phyloP scores from a whole-genome alignment of 192 early-diverging fungal genomes.

The Gryganskiella cystojenkinii region DNA sequence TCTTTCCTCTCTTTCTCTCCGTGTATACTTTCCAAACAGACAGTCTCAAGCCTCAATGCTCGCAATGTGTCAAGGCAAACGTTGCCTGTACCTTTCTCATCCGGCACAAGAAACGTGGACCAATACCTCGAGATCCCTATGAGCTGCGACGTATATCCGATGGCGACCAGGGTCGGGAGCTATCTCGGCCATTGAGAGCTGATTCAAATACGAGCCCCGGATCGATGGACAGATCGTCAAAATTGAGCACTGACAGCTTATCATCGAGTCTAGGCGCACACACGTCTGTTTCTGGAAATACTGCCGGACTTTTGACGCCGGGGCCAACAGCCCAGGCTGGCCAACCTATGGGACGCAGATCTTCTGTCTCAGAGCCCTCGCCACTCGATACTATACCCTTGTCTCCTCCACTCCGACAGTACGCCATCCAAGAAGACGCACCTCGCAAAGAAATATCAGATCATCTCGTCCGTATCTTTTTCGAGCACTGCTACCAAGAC shows the following conservation, averaged over 20 bases:
- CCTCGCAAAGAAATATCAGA: conserved; percentile 1
- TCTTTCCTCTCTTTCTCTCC: not conserved
- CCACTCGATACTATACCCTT: not conserved
- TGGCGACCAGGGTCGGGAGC: not conserved
- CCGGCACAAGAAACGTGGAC: not conserved
- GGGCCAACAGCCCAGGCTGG: too few relatives aligned
- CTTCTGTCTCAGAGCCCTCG: not conserved
- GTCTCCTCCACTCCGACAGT: not conserved
- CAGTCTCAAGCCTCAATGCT: conserved; percentile 1
- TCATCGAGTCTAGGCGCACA: too few relatives aligned
- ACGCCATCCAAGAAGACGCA: not conserved
- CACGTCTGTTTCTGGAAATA: too few relatives aligned
- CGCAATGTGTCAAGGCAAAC: not conserved
- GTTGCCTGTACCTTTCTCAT: conserved; percentile 3
- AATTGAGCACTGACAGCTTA: too few relatives aligned
- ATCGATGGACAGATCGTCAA: too few relatives aligned
- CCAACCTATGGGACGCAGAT: too few relatives aligned
- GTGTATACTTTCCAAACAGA: not conserved
- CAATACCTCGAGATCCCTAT: not conserved
- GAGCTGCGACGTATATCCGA: not conserved
- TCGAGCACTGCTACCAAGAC: conserved; percentile 3
- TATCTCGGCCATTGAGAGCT: not conserved
- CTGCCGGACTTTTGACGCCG: too few relatives aligned
- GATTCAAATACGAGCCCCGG: too few relatives aligned
- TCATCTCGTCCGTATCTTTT: conserved; percentile 4